These are phyloP conservation scores for Lagerstroemia speciosa DNA, from an alignment of 345 rosid species.

Conservation along the genomic window DNA sequence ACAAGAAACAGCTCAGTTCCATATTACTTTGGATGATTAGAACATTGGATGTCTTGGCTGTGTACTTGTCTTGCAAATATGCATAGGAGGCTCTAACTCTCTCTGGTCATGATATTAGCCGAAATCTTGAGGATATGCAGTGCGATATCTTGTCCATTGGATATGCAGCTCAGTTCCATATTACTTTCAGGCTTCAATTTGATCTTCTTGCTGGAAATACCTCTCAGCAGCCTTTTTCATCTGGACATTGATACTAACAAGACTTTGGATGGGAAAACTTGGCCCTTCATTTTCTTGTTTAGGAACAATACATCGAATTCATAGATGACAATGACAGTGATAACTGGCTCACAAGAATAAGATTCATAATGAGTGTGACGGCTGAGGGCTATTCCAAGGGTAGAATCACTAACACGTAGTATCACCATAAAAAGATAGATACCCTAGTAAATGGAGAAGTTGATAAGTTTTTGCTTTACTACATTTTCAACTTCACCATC, in stretches of 20 bases:
- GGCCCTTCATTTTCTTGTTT: too few relatives aligned
- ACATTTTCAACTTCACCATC: conserved; percentile 2
- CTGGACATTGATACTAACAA: too few relatives aligned
- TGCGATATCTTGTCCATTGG: neutral
- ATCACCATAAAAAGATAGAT: neutral
- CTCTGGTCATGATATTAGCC: too few relatives aligned
- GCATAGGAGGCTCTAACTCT: too few relatives aligned
- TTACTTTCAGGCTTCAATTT: too few relatives aligned
- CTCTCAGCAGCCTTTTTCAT: too few relatives aligned
- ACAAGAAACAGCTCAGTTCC: neutral
- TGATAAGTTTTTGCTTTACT: neutral
- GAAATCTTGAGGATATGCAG: neutral
- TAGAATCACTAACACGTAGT: neutral
- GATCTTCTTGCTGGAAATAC: too few relatives aligned
- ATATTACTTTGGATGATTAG: neutral
- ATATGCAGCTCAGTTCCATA: too few relatives aligned
- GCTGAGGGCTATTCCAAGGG: neutral
- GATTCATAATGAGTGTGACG: neutral
- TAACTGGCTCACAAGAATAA: neutral
- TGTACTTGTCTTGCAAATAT: neutral
- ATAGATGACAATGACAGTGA: too few relatives aligned
- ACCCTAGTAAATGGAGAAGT: neutral
- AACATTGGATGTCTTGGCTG: neutral
- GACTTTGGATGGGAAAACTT: too few relatives aligned
- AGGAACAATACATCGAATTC: too few relatives aligned